Evolutionary conservation across 306 rosid species (phyloP), one percentile per base, ranked within the genome.

Genomic region (Abrus precatorius): DNA sequence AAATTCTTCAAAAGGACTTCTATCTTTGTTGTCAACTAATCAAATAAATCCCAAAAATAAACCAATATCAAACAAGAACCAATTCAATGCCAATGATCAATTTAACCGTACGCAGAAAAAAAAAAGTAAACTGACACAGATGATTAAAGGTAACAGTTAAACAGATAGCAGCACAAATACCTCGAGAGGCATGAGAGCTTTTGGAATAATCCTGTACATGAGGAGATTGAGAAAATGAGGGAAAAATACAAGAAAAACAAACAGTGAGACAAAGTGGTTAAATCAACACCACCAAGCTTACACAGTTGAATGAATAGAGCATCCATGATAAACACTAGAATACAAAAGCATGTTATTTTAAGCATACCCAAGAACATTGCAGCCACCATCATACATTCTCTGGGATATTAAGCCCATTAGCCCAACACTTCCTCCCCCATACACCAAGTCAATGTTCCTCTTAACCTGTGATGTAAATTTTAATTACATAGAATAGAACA

Each of bases 381-480:
- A 92, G 10, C 94, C 98, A 77, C 95, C 98, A 71, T 90, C 89
- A 72, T 80, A 83, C 49, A 94, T 94, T 47, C 83, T 90, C 79
- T 89, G 90, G 44, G 98, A 92, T 80, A 94, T 85, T 74, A 89
- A 86, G 33, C 97, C 98, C 97, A 94, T 94, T 77, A 94, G 86
- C 29, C 98, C 98, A 0, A 92, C 83, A 79, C 93, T 92, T 83
- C 97, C 98, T 4, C 98, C 96, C 77, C 98, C 97, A 77, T 94
- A 94, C 41, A 90, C 97, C 86, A 92, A 84, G 83, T 94, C 90
- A 86, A 92, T 90, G 86, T 84, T 89, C 89, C 91, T 86, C 85
- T 82, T 72, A 68, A 89, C 97, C 97, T 92, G 94, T 52, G 76
- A 88, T 2, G 4, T 36, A 36, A 36, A 36, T 20, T 20, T 70